Evolutionary conservation across 2,329 filamentous ascomycete species (phyloP).

Genomic region (Xylariaceae sp.): DNA sequence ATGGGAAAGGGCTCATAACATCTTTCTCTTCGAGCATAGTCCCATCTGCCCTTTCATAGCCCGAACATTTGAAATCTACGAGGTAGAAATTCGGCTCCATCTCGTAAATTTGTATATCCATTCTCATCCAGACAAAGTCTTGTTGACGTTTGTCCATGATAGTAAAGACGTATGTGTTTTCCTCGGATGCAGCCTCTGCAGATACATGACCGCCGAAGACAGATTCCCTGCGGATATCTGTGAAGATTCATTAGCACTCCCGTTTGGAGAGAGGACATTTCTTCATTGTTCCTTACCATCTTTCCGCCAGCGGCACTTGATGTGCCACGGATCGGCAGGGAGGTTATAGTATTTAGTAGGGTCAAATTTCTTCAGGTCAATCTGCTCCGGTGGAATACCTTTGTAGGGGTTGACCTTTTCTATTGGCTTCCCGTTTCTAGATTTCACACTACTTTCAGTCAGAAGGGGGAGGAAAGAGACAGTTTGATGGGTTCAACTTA

Average conservation of each 20-base stretch:
- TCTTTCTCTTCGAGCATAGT: slow-evolving; percentile 85
- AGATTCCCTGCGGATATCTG: slow-evolving; percentile 38
- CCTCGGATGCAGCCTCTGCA: slow-evolving; percentile 35
- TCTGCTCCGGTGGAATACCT: slow-evolving; percentile 26
- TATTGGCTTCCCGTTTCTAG: no score
- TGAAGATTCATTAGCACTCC: slow-evolving; percentile 33
- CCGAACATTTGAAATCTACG: slow-evolving; percentile 97
- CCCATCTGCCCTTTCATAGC: slow-evolving; percentile 79
- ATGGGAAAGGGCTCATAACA: slow-evolving; percentile 91
- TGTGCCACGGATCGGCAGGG: slow-evolving; percentile 93
- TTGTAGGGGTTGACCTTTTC: slow-evolving; percentile 27
- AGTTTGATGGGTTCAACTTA: slow-evolving; percentile 23
- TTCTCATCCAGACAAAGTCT: slow-evolving; percentile 82
- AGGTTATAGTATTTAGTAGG: slow-evolving; percentile 67
- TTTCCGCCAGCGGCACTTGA: slow-evolving; percentile 84
- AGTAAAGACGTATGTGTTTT: slow-evolving; percentile 41
- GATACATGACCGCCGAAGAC: slow-evolving; percentile 26
- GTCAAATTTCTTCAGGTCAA: slow-evolving; percentile 41
- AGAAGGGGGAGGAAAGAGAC: no score
- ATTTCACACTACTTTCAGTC: slow-evolving; percentile 20
- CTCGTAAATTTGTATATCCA: slow-evolving; percentile 94
- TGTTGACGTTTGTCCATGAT: slow-evolving; percentile 44
- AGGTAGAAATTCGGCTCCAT: slow-evolving; percentile 91
- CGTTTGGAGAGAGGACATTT: not conserved
- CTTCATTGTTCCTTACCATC: slow-evolving; percentile 56